Evolutionary conservation across 305 asterid species (phyloP).

Genomic region (Fraxinus xanthoxyloides): DNA sequence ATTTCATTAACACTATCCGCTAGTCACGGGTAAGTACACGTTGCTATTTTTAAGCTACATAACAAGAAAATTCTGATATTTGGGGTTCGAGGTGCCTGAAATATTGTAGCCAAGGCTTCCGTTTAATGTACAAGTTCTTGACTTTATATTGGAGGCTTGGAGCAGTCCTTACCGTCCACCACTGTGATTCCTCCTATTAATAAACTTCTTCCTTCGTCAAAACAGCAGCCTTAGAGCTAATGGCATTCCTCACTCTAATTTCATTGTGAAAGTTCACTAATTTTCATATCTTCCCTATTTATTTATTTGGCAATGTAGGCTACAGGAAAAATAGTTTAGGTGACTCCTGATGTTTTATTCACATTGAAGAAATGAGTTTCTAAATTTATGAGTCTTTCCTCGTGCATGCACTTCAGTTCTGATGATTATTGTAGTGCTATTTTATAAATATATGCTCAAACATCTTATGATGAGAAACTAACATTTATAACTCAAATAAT

Average conservation of each 20-base stretch:
- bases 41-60: not conserved
- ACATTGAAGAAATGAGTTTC: not conserved
- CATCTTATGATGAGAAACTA: slow-evolving; percentile 7
- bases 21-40: slow-evolving; percentile 72
- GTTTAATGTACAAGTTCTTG: not conserved
- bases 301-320: not conserved
- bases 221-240: not conserved
- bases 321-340: not conserved
- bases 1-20: slow-evolving; percentile 65
- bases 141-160: not conserved
- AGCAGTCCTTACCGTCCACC: not conserved
- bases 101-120: not conserved
- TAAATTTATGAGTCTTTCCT: slow-evolving; percentile 7
- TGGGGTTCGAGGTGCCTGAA: not conserved
- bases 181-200: not conserved
- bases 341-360: not conserved
- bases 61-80: not conserved
- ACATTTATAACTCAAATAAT: slow-evolving; percentile 1
- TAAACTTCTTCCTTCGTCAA: not conserved
- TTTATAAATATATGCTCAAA: not conserved
- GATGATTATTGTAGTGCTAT: not conserved
- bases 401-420: not conserved
- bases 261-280: not conserved
- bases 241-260: not conserved
- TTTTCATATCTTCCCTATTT: not conserved